These are phyloP conservation scores for Calonectria hongkongensis DNA, from an alignment of 2,329 filamentous ascomycete species.

Conservation along the genomic window DNA sequence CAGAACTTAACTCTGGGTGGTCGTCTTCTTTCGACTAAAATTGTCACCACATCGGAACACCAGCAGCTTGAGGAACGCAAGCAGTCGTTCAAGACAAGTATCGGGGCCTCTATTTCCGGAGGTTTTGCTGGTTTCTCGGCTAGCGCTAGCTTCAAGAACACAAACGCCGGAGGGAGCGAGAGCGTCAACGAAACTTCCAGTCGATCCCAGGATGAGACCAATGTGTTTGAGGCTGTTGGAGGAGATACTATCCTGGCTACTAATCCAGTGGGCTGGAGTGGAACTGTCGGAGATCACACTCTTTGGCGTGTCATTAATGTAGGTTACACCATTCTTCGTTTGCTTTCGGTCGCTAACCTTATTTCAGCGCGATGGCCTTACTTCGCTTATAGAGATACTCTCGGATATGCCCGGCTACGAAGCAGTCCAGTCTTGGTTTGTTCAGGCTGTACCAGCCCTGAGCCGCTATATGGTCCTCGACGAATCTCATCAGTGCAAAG, in stretches of 20 bases:
- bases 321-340: background rate
- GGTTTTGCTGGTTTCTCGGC: background rate
- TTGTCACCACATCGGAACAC: background rate
- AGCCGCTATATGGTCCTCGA: background rate
- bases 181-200: background rate
- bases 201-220: background rate
- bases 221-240: background rate
- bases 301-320: conserved; percentile 13
- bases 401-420: background rate
- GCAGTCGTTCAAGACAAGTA: background rate
- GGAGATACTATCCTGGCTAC: conserved; percentile 3
- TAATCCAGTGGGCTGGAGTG: background rate
- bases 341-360: background rate
- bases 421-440: conserved; percentile 2
- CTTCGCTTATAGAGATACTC: background rate
- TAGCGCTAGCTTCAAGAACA: background rate
- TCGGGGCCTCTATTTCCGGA: background rate
- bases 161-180: background rate
- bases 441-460: background rate
- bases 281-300: background rate
- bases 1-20: background rate
- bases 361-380: background rate
- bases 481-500: background rate
- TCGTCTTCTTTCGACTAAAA: background rate
- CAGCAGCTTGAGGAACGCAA: background rate